These are phyloP conservation scores for Cryphonectria japonica DNA, from an alignment of 2,329 filamentous ascomycete species.

Conservation along the genomic window DNA sequence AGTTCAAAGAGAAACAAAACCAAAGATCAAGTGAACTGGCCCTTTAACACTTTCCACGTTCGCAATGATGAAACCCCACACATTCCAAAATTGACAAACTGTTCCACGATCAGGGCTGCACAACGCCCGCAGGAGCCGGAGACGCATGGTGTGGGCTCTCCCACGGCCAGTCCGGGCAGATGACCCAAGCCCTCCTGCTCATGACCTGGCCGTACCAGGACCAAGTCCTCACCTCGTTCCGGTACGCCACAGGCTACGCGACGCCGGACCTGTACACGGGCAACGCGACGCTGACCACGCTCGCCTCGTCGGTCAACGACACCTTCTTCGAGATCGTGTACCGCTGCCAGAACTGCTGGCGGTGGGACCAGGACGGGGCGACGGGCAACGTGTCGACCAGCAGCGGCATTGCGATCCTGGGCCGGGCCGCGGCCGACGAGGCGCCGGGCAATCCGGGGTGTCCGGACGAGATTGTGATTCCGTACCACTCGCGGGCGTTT, in stretches of 20 bases:
- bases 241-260: conserved; percentile 57
- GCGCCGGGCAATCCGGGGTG: conserved; percentile 42
- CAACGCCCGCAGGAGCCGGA: conserved; percentile 21
- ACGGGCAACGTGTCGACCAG: conserved; percentile 43
- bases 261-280: conserved; percentile 60
- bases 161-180: conserved; percentile 35
- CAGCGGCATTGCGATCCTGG: conserved; percentile 43
- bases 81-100: background rate
- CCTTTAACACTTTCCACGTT: background rate
- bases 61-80: background rate
- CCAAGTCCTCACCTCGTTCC: conserved; percentile 55
- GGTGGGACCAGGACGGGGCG: conserved; percentile 51
- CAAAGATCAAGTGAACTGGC: no score
- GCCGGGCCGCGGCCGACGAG: conserved; percentile 53
- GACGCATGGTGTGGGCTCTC: conserved; percentile 22
- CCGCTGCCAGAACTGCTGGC: conserved; percentile 57
- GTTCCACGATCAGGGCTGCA: conserved; percentile 12
- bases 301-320: conserved; percentile 57
- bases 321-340: conserved; percentile 63
- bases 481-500: conserved; percentile 39
- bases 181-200: conserved; percentile 58
- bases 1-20: background rate
- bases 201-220: conserved; percentile 54
- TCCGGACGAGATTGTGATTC: conserved; percentile 36
- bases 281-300: conserved; percentile 59